Base-by-base conservation (phyloP, 78 protist species). In the Cavenderia fasciculata region DNA sequence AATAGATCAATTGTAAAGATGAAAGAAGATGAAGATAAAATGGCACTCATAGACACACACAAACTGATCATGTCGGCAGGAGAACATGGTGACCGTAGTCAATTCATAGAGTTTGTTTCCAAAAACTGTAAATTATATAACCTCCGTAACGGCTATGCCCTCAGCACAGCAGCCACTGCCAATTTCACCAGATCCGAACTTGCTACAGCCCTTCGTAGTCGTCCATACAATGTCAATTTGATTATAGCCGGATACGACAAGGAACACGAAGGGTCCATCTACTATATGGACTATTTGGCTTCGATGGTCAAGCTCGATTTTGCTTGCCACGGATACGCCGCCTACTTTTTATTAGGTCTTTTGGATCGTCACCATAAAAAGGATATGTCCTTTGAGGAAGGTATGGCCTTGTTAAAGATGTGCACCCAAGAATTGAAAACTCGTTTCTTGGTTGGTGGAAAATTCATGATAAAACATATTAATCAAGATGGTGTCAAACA, bases 301-400 rank as follows among this genome's bases (percentile, higher is more conserved):
- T 36, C 95, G 8, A 62, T 92, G 82, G 82, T 54, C 44, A 85
- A 95, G 41, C 54, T 92, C 25, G 71, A 71, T 27, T 95, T 74
- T 68, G 97, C 65, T 31, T 89, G 95, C 36, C 97, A 95, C 61
- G 97, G 97, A 21, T 95, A 95, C 66, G 75, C 94, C 7, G 61
- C 86, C 6, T 74, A 84, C 66, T 95, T 95, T 41, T 54, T 78
- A 5, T 56, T 88, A 43, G 76, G 92, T 71, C 38, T 93, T 6
- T 46, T 95, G 54, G 97, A 95, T 87, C 59, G 90, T 61, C 76
- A 85, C 25, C 86, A 72, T 59, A 41, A 94, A 21, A 33, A 25
- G 19, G 78, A 59, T 23, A 36, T 95, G 43, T 43, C 95, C 14
- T 6, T 44, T 4, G 95, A 91, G 33, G 91, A 95, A 43, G 94